Evolutionary conservation across 2,329 filamentous ascomycete genomes (phyloP).

Genomic region (Botryotinia narcissicola): DNA sequence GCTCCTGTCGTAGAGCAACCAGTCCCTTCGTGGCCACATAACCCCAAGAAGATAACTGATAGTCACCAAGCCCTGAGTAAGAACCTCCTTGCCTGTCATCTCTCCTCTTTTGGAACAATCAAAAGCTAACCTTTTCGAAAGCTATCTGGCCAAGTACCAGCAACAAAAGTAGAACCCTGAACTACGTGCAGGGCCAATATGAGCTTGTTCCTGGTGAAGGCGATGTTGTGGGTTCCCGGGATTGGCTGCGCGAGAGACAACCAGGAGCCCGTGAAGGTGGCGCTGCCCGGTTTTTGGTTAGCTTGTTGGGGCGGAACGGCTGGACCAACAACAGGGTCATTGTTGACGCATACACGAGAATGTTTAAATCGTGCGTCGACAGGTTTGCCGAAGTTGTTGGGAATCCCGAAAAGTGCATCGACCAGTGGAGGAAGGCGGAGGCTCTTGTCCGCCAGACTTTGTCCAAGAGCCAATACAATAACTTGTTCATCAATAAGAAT

Average conservation of each 20-base stretch:
- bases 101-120: background rate
- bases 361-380: background rate
- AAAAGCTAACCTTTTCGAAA: background rate
- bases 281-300: background rate
- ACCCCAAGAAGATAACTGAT: background rate
- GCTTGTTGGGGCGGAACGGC: background rate
- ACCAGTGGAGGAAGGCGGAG: background rate
- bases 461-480: background rate
- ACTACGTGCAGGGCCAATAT: background rate
- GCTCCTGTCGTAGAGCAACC: background rate
- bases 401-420: fast-evolving
- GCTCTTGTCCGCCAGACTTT: background rate
- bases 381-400: background rate
- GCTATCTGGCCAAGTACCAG: background rate
- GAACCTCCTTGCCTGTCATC: background rate
- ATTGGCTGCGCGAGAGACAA: background rate
- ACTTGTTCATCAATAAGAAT: background rate
- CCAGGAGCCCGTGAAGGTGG: fast-evolving
- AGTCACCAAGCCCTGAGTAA: background rate
- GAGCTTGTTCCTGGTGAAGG: background rate
- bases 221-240: background rate
- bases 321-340: background rate
- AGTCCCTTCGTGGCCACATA: background rate
- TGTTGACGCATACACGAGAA: background rate
- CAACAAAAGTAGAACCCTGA: background rate